Conservation (phyloP, 805 yeast species). For the Tetrapisispora namnaoensis region DNA sequence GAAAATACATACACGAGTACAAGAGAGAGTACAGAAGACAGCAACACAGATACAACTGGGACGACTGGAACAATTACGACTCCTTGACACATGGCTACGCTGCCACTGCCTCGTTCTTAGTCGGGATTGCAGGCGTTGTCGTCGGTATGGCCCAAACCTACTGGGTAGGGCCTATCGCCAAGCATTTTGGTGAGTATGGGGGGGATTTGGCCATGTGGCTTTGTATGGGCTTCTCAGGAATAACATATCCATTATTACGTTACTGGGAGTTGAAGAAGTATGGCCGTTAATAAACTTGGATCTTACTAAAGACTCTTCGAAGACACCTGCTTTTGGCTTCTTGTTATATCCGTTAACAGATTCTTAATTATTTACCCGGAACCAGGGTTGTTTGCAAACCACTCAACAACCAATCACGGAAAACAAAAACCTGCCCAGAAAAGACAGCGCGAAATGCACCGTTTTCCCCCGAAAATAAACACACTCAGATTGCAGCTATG, state of each 20-base stretch:
- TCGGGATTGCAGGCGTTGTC: conserved; percentile 75
- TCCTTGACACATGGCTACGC: conserved; percentile 64
- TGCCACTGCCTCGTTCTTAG: conserved; percentile 50
- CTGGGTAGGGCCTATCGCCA: conserved; percentile 70
- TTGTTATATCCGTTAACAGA: too few species aligned
- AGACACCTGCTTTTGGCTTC: too few species aligned
- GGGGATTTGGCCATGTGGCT: conserved; percentile 82
- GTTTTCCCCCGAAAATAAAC: too few species aligned
- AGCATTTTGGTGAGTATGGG: conserved; percentile 50
- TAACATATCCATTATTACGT: conserved; percentile 56
- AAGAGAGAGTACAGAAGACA: conserved; percentile 12
- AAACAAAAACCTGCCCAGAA: neutral
- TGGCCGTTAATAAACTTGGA: conserved; percentile 33
- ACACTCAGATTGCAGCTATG: neutral
- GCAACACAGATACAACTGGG: conserved; percentile 55
- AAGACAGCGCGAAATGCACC: neutral
- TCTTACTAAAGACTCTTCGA: too few species aligned
- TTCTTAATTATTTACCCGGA: too few species aligned
- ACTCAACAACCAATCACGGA: neutral
- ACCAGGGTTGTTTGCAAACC: neutral
- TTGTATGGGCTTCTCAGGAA: conserved; percentile 58
- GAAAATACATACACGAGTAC: conserved; percentile 24
- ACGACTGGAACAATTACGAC: conserved; percentile 55
- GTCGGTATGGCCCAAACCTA: conserved; percentile 84
- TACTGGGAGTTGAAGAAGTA: conserved; percentile 51